Evolutionary conservation across 225 moss, liverwort and hornwort genomes (phyloP), one percentile per base, ranked within the genome.

Genomic region (Pseudoscleropodium purum): DNA sequence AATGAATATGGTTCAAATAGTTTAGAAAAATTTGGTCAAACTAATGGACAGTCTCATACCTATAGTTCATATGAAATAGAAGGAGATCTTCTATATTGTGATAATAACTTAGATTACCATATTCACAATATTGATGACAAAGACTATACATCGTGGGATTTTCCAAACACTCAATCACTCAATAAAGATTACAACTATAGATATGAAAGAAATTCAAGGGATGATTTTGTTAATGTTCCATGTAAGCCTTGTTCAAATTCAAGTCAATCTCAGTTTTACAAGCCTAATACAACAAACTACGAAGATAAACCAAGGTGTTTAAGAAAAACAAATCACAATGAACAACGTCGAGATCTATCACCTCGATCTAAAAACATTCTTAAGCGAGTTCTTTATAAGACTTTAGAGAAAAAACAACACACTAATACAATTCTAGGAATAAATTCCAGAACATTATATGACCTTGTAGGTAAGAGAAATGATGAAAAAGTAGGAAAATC

Each of bases 181-280:
- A 11, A 56, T 18, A 16, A 83, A 36, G 27, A 61, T n/a, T 78
- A 56, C 61, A 72, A 91, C 14, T 10, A 57, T 26, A 72, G 15
- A 64, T 34, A 43, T n/a, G 45, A 64, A 83, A 78, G 9, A 57
- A 65, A 18, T n/a, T 81, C 66, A 16, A 37, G 60, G 49, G 31
- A 67, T 0, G 9, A 37, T 49, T 5, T 25, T 75, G 16, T 6
- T 12, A 7, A 29, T 17, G 17, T 79, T 66, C 80, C 60, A 18
- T 67, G 8, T 31, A 68, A 21, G 52, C 81, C 74, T 29, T 74
- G 61, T 62, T 87, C 81, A 62, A 85, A 5, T 85, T 43, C 29
- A 60, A 84, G 39, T 1, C 3, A 1, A 10, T 0, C 11, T 61
- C 15, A 0, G 0, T 26, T 27, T 41, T 33, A 37, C 15, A 62